Conservation (phyloP, 2,329 filamentous ascomycete species). For the Pseudonectria buxi region DNA sequence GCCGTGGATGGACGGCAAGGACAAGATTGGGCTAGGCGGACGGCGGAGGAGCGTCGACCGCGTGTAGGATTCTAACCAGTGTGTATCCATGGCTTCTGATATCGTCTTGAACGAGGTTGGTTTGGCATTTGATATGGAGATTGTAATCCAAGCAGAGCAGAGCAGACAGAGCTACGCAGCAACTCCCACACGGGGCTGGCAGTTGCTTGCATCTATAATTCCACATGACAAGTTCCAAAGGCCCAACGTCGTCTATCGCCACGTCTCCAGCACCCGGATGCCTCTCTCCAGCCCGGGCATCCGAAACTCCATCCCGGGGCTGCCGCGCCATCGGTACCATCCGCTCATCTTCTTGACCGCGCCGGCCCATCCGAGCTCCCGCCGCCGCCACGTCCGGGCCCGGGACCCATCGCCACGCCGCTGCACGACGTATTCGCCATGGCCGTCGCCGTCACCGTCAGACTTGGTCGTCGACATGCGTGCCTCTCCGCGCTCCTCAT, state of each 20-base stretch:
- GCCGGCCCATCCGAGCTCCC: constrained; percentile 40
- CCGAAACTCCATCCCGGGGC: constrained; percentile 18
- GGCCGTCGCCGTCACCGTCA: too few species aligned
- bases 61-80: constrained; percentile 18
- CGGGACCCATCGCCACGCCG: constrained; percentile 19
- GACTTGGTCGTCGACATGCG: too few species aligned
- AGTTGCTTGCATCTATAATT: too few species aligned
- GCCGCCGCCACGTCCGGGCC: constrained; percentile 34
- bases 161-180: too few species aligned
- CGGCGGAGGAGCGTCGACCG: constrained; percentile 22
- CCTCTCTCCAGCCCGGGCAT: constrained; percentile 20
- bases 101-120: too few species aligned
- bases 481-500: too few species aligned
- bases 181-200: too few species aligned
- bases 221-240: too few species aligned
- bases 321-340: constrained; percentile 26
- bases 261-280: constrained; percentile 6
- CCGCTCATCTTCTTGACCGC: constrained; percentile 36
- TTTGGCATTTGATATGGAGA: background rate
- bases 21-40: constrained; percentile 48
- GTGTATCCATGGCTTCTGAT: too few species aligned
- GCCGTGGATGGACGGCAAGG: constrained; percentile 75
- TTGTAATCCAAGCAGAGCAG: background rate
- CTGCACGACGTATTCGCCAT: constrained; percentile 23
- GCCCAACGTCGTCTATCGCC: too few species aligned